Conservation (phyloP, 2,329 filamentous ascomycete species). For the Pezicula neosporulosa region DNA sequence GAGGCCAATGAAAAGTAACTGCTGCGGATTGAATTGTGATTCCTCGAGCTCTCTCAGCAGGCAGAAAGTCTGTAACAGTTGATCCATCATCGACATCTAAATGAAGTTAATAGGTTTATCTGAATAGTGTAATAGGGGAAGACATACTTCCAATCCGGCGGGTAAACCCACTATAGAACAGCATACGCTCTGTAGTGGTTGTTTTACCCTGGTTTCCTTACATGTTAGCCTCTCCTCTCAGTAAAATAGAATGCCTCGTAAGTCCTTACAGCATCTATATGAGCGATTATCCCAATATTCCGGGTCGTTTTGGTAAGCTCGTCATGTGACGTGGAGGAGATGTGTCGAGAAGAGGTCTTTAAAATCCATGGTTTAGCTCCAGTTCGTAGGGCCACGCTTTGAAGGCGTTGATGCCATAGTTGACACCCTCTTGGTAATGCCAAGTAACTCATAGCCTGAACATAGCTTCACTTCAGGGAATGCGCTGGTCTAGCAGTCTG, state of each 20-base stretch:
- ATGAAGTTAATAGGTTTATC: background rate
- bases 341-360: conserved; percentile 10
- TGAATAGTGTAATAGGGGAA: background rate
- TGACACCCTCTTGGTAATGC: conserved; percentile 17
- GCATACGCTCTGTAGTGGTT: conserved; percentile 97
- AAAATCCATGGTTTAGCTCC: conserved; percentile 1
- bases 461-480: conserved; percentile 1
- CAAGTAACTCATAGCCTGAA: conserved; percentile 25
- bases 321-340: conserved; percentile 15
- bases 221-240: background rate
- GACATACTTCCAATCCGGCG: conserved; percentile 69
- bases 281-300: conserved; percentile 98
- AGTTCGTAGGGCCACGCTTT: background rate
- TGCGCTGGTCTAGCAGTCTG: no score
- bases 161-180: conserved; percentile 91
- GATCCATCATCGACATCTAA: conserved; percentile 91
- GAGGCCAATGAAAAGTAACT: conserved; percentile 93
- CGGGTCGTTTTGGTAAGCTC: conserved; percentile 56
- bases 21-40: conserved; percentile 98
- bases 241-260: background rate
- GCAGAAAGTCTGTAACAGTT: conserved; percentile 94
- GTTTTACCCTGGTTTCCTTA: conserved; percentile 77
- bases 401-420: conserved; percentile 21
- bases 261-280: conserved; percentile 77
- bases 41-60: conserved; percentile 84